Evolutionary conservation across 2,329 filamentous ascomycete genomes (phyloP).

Genomic region (Pezicula neosporulosa): DNA sequence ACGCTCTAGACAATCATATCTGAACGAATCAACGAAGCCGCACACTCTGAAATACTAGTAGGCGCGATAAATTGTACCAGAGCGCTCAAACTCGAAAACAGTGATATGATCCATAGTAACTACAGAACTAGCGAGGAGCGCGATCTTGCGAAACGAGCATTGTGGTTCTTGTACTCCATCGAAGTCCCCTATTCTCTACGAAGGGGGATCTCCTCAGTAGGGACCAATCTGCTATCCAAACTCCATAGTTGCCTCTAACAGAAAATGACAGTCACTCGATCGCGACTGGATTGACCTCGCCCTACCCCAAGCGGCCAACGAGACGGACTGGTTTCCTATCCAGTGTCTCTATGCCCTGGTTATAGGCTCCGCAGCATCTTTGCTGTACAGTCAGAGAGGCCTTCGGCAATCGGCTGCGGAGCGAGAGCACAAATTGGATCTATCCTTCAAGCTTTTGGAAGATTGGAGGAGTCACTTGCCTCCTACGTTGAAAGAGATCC

Average conservation of each 20-base stretch:
- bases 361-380: slow-evolving; percentile 2
- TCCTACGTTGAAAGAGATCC: slow-evolving; percentile 4
- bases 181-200: slow-evolving; percentile 5
- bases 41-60: too few relatives aligned
- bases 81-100: too few relatives aligned
- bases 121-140: too few relatives aligned
- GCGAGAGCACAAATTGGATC: slow-evolving; percentile 4
- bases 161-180: neutral
- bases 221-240: neutral
- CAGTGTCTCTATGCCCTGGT: neutral
- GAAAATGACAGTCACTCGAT: neutral
- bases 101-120: too few relatives aligned
- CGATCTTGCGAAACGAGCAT: too few relatives aligned
- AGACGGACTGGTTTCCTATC: too few relatives aligned
- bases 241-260: neutral
- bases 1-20: too few relatives aligned
- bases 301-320: too few relatives aligned
- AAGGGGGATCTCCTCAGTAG: slow-evolving; percentile 2
- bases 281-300: too few relatives aligned
- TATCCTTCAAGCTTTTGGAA: slow-evolving; percentile 5
- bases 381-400: slow-evolving; percentile 5
- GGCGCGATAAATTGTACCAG: too few relatives aligned
- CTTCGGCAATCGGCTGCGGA: slow-evolving; percentile 2
- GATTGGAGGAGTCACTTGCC: slow-evolving; percentile 6
- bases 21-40: too few relatives aligned